Percentiles rank a stretch among this genome's conserved stretches.
These are phyloP conservation scores for Kernera saxatilis DNA, from an alignment of 345 rosid genomes.

Conservation along the genomic window DNA sequence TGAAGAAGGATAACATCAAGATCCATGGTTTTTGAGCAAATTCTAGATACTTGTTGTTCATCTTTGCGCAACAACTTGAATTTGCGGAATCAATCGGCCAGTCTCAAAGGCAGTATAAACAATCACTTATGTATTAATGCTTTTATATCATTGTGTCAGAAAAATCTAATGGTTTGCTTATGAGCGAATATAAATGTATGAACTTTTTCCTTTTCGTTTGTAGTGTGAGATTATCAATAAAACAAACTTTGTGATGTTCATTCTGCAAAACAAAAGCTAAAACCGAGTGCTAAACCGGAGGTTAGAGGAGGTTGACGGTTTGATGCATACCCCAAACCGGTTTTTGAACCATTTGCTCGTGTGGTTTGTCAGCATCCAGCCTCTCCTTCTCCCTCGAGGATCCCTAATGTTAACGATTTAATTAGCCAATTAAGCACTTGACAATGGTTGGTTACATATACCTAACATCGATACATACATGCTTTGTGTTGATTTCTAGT, in stretches of 20 bases:
- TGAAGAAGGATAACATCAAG: slow-evolving; percentile 78
- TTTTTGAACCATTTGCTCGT: background rate
- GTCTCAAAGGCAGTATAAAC: slow-evolving; percentile 6
- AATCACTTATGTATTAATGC: slow-evolving; percentile 10
- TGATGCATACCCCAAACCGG: background rate
- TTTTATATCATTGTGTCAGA: background rate
- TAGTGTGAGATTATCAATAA: slow-evolving; percentile 24
- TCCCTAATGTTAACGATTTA: background rate
- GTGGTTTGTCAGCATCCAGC: background rate
- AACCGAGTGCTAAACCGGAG: background rate
- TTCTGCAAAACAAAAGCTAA: background rate
- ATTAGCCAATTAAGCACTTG: background rate
- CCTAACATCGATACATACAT: too few species aligned
- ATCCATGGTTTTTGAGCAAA: slow-evolving; percentile 66
- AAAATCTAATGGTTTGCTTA: background rate
- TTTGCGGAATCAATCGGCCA: slow-evolving; percentile 12
- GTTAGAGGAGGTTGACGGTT: background rate
- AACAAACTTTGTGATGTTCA: background rate
- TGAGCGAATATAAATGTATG: background rate
- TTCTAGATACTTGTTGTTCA: background rate
- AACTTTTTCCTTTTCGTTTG: background rate
- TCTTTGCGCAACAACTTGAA: background rate
- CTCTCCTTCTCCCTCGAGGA: too few species aligned
- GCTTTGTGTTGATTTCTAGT: background rate
- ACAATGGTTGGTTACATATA: background rate